Conservation (phyloP, 257 asterid species). For the Nicotiana undulata region DNA sequence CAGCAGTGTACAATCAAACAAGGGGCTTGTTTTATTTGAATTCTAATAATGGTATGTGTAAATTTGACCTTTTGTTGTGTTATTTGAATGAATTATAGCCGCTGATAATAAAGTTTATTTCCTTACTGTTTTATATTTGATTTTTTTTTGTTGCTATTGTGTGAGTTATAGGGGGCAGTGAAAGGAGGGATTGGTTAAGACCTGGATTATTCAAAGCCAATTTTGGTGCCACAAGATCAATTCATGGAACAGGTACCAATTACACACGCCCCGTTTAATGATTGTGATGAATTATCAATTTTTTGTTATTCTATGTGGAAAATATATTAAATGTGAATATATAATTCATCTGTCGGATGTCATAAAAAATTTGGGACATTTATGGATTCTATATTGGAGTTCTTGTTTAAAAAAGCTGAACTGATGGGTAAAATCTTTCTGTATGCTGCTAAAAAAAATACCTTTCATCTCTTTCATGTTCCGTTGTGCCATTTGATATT, state of each 20-base stretch:
- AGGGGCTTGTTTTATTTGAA: slow-evolving; percentile 20
- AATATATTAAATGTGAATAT: neutral
- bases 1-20: slow-evolving; percentile 27
- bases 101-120: neutral
- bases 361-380: neutral
- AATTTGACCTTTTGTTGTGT: neutral
- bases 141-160: neutral
- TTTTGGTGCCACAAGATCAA: slow-evolving; percentile 39
- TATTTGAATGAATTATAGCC: neutral
- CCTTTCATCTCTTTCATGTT: neutral
- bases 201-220: slow-evolving; percentile 22
- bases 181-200: slow-evolving; percentile 33
- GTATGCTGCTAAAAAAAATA: neutral
- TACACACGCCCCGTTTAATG: neutral
- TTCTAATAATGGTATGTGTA: slow-evolving; percentile 34
- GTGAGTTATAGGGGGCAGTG: slow-evolving; percentile 28
- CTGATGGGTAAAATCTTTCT: neutral
- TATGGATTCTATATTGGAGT: neutral
- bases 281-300: neutral
- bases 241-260: slow-evolving; percentile 67
- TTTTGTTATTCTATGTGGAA: neutral
- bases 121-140: neutral
- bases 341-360: neutral
- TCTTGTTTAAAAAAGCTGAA: neutral
- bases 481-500: neutral